Evolutionary conservation across 169 alveolate species (phyloP).

Genomic region (Besnoitia besnoiti): DNA sequence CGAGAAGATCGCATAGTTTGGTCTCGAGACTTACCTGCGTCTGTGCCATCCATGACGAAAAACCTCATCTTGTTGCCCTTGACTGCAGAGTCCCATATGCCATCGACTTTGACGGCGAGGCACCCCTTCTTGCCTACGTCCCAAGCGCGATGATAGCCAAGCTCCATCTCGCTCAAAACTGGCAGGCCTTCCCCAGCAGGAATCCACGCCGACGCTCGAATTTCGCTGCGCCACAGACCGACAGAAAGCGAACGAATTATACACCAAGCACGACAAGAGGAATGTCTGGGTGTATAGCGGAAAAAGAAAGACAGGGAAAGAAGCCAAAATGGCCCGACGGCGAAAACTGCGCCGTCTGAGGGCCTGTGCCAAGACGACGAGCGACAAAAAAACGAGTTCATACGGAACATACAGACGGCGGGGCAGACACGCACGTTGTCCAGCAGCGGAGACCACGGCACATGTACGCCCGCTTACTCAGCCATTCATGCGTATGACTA

Average conservation of each 20-base stretch:
- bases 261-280: no score
- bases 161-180: constrained; percentile 57
- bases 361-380: no score
- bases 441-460: no score
- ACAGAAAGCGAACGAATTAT: not conserved
- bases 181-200: constrained; percentile 77
- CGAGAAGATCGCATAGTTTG: no score
- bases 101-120: constrained; percentile 75
- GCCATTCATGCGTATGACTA: no score
- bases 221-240: constrained; percentile 36
- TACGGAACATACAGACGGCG: no score
- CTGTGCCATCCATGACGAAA: constrained; percentile 80
- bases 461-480: no score
- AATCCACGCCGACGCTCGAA: constrained; percentile 71
- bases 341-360: no score
- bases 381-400: no score
- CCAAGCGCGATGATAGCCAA: constrained; percentile 80
- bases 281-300: not conserved
- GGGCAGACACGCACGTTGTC: no score
- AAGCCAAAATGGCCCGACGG: not conserved
- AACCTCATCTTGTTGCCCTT: constrained; percentile 72
- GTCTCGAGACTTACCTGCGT: constrained; percentile 59
- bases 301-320: no score
- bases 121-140: constrained; percentile 78
- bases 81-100: constrained; percentile 72